Evolutionary conservation across 2,329 filamentous ascomycete species (phyloP), one percentile per base, ranked within the genome.

Genomic region (Penicillium sp.): DNA sequence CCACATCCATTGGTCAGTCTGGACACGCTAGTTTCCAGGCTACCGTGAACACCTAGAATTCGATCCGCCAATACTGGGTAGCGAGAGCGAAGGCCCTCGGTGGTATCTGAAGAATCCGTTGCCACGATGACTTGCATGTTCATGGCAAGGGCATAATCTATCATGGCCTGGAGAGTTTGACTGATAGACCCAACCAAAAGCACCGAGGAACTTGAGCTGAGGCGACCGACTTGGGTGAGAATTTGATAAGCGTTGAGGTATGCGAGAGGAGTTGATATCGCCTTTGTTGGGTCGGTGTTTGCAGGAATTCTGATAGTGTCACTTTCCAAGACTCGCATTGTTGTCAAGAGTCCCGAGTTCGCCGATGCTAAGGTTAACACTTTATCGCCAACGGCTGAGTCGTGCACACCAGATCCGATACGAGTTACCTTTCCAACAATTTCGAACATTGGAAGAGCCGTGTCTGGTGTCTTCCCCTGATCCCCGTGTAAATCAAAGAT

Each of bases 1-100:
- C 60, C 61, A 41, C 59, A 58, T 35, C 61, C 61, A 21, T 63
- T 61, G 31, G 59, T 61, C 13, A 63, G 39, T 23, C 61, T 54
- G 13, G 59, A 60, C 9, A 63, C 57, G 31, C 61, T 61, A 17
- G 55, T 33, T 33, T 62, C 60, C 17, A 62, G 47, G 25, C 57
- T 53, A 15, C 52, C 44, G 25, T 63, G 55, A 2, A 57, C 53
- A 25, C 57, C 55, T 9, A 63, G 25, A 27, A 63, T 54, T 31
- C 52, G 52, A 17, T 62, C 57, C 8, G 50, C 49, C 35, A 63
- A 45, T 8, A 1, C 9, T 0, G 61, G 60, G 25, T 63, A 62
- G 15, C 52, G 61, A 6, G 55, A 47, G 6, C 42, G 36, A 47
- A 63, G 57, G 6, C n/a, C 12, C 3, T 62, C 49, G 3, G 50